phyloP scores from a whole-genome alignment of 208 protist species.

The Trypanosoma scelopori region DNA sequence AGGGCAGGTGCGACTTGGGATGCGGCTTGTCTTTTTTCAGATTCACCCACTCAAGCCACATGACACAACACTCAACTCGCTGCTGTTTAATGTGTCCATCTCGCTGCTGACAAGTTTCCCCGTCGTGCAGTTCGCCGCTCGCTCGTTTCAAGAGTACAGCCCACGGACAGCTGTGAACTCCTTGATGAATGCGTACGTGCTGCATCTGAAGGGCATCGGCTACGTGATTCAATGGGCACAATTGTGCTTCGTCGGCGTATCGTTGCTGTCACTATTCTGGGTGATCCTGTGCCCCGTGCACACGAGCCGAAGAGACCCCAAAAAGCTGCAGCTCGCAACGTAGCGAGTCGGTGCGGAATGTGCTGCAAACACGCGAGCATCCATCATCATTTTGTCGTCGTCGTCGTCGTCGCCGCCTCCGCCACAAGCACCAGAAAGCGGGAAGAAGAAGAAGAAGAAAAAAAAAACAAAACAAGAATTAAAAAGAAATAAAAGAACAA shows the following conservation, averaged over 20 bases:
- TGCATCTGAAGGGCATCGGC: conserved; percentile 30
- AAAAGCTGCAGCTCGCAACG: conserved; percentile 44
- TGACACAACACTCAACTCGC: conserved; percentile 82
- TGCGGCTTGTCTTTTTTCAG: conserved; percentile 40
- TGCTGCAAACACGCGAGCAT: too few relatives aligned
- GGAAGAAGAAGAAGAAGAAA: too few relatives aligned
- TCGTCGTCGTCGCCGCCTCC: too few relatives aligned
- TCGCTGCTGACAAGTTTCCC: conserved; percentile 58
- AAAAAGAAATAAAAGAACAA: too few relatives aligned
- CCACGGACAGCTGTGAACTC: conserved; percentile 35
- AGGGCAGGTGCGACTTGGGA: conserved; percentile 73
- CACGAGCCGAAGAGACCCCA: conserved; percentile 35
- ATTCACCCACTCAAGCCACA: conserved; percentile 54
- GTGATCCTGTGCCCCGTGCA: conserved; percentile 32
- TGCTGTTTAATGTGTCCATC: conserved; percentile 78
- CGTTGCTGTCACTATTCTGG: conserved; percentile 25
- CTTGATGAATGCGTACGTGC: conserved; percentile 42
- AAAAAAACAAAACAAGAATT: too few relatives aligned
- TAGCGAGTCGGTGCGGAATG: not conserved
- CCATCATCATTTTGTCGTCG: too few relatives aligned
- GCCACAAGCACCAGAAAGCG: too few relatives aligned
- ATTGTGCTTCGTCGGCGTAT: conserved; percentile 26
- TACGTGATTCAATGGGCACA: conserved; percentile 32
- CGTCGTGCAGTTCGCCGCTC: conserved; percentile 61
- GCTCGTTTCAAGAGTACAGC: conserved; percentile 58